Evolutionary conservation across 306 rosid species (phyloP).

Genomic region (Trifolium fragiferum): DNA sequence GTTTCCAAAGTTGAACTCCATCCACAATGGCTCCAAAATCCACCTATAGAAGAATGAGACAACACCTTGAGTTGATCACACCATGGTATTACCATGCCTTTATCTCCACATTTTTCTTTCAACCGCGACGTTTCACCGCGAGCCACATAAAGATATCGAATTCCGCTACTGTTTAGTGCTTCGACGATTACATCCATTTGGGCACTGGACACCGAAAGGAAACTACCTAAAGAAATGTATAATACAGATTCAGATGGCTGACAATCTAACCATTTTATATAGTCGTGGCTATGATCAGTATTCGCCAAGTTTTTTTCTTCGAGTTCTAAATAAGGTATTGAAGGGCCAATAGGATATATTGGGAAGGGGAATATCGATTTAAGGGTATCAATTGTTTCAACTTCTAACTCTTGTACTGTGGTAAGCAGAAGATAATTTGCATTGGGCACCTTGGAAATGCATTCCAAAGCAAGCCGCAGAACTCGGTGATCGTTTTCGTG

Average conservation of each 20-base stretch:
- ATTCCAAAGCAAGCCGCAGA: constrained; percentile 44
- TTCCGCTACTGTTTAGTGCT: constrained; percentile 42
- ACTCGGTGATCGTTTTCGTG: constrained; percentile 38
- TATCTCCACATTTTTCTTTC: constrained; percentile 50
- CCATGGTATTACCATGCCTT: constrained; percentile 59
- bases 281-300: constrained; percentile 34
- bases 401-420: constrained; percentile 58
- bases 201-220: constrained; percentile 48
- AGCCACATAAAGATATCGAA: constrained; percentile 58
- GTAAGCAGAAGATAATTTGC: constrained; percentile 53
- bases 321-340: constrained; percentile 52
- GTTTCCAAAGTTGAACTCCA: constrained; percentile 64
- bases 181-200: constrained; percentile 58
- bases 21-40: constrained; percentile 70
- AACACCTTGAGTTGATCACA: constrained; percentile 67
- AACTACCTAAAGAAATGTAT: constrained; percentile 72
- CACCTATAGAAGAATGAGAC: constrained; percentile 51
- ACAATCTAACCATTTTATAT: constrained; percentile 57
- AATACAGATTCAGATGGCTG: constrained; percentile 59
- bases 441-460: constrained; percentile 43
- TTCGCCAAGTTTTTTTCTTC: not conserved
- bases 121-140: constrained; percentile 48
- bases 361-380: constrained; percentile 47
- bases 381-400: constrained; percentile 45
- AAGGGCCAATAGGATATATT: constrained; percentile 60